A percentile compares a stretch with the other conserved stretches of the same genome.
Evolutionary conservation across 768 basidiomycete genomes (phyloP).

Genomic region (Panaeolus cyanescens): DNA sequence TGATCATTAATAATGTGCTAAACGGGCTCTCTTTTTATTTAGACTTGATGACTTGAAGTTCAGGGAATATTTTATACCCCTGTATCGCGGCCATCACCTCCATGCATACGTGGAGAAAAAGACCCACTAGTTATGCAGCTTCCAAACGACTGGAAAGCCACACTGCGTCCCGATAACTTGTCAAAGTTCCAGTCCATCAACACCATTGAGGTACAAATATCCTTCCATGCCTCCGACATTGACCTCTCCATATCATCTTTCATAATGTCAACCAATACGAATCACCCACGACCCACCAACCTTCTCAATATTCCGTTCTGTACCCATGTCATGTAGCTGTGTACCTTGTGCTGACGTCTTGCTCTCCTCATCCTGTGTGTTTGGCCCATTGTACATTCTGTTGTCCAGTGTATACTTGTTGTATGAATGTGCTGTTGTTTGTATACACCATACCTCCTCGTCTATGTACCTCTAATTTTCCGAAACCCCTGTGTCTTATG

Average conservation of each 20-base stretch:
- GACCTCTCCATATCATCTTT: not conserved
- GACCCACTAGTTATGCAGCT: not conserved
- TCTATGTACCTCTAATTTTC: no score
- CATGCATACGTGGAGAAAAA: slow-evolving; percentile 23
- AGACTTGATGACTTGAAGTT: slow-evolving; percentile 33
- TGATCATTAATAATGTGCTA: not conserved
- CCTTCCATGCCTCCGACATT: not conserved
- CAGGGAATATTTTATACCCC: slow-evolving; percentile 36
- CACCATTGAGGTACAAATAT: no score
- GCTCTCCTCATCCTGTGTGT: no score
- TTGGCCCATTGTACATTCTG: no score
- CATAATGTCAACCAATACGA: not conserved
- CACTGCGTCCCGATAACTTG: not conserved
- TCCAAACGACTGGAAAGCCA: not conserved
- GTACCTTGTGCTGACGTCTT: no score
- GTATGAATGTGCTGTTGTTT: no score
- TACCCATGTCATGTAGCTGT: no score
- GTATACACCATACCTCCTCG: no score
- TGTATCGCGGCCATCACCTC: slow-evolving; percentile 33
- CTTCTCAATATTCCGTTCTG: not conserved
- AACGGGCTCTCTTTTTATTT: not conserved
- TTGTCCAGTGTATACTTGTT: no score
- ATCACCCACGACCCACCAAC: not conserved
- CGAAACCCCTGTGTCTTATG: no score
- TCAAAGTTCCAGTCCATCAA: no score